Percentiles rank a stretch among this genome's conserved stretches.
These are phyloP conservation scores for Phytopythium kandeliae DNA, from an alignment of 352 stramenopile species.

Conservation along the genomic window DNA sequence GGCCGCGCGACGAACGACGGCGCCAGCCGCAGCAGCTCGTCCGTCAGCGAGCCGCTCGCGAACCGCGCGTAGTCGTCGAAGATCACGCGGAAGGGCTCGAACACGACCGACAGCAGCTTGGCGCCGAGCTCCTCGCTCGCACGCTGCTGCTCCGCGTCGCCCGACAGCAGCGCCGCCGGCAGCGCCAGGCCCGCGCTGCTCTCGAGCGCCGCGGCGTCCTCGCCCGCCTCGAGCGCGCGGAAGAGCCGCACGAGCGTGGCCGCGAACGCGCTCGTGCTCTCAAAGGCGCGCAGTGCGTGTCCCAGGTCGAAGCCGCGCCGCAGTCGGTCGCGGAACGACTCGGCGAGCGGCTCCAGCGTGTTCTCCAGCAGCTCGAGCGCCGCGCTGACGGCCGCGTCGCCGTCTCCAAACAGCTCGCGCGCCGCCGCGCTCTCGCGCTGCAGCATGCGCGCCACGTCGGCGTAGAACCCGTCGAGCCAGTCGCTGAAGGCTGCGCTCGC, in stretches of 20 bases:
- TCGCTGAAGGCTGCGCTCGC: constrained; percentile 12
- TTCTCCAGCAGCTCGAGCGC: constrained; percentile 41
- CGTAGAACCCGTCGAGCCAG: constrained; percentile 60
- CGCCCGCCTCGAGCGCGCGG: constrained; percentile 20
- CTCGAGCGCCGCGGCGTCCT: constrained; percentile 6
- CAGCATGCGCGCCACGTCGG: constrained; percentile 44
- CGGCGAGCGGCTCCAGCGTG: constrained; percentile 38
- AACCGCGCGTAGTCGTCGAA: constrained; percentile 48
- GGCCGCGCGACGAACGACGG: constrained; percentile 24
- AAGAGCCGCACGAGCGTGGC: constrained; percentile 38
- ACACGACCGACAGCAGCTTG: constrained; percentile 21
- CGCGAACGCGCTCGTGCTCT: constrained; percentile 38
- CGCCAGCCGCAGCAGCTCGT: constrained; percentile 34
- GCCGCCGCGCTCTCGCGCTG: constrained; percentile 39
- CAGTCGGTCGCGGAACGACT: constrained; percentile 51
- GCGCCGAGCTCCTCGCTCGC: background rate
- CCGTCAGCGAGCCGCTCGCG: constrained; percentile 29
- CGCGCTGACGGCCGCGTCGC: constrained; percentile 16
- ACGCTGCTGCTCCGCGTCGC: background rate
- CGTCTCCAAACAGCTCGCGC: constrained; percentile 37
- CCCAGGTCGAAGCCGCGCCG: constrained; percentile 24
- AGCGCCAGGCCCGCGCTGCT: background rate
- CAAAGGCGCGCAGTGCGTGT: constrained; percentile 35
- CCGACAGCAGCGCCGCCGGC: background rate
- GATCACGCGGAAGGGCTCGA: constrained; percentile 49